Conservation (phyloP, 257 asterid genomes). For the Nemophila menziesii region DNA sequence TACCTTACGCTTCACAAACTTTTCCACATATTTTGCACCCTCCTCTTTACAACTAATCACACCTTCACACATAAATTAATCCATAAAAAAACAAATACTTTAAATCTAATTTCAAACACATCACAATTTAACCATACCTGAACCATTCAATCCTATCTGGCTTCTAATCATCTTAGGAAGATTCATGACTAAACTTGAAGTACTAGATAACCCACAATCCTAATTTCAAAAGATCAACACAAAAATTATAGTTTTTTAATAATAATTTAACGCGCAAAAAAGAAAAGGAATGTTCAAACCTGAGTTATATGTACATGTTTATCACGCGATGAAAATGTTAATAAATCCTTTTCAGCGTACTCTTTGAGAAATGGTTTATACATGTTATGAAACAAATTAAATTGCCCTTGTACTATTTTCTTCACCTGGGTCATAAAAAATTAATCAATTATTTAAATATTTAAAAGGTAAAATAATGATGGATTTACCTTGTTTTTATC, state of each 20-base stretch:
- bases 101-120: background rate
- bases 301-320: conserved; percentile 37
- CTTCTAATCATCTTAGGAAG: conserved; percentile 58
- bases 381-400: conserved; percentile 43
- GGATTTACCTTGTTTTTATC: conserved; percentile 71
- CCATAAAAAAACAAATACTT: conserved; percentile 23
- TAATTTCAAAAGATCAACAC: conserved; percentile 11
- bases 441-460: background rate
- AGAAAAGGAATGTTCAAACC: conserved; percentile 20
- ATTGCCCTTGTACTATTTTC: conserved; percentile 77
- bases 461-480: background rate
- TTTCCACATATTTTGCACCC: conserved; percentile 53
- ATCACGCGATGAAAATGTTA: conserved; percentile 40
- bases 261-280: background rate
- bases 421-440: conserved; percentile 33
- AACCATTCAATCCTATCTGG: conserved; percentile 33
- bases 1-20: conserved; percentile 61
- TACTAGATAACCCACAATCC: conserved; percentile 54
- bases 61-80: conserved; percentile 22
- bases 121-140: conserved; percentile 23
- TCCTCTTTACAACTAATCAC: conserved; percentile 46
- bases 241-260: background rate
- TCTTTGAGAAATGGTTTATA: conserved; percentile 60
- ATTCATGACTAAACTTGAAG: conserved; percentile 42
- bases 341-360: conserved; percentile 40